Conservation (phyloP, 2,329 filamentous ascomycete genomes). For the Aspergillus sp. region DNA sequence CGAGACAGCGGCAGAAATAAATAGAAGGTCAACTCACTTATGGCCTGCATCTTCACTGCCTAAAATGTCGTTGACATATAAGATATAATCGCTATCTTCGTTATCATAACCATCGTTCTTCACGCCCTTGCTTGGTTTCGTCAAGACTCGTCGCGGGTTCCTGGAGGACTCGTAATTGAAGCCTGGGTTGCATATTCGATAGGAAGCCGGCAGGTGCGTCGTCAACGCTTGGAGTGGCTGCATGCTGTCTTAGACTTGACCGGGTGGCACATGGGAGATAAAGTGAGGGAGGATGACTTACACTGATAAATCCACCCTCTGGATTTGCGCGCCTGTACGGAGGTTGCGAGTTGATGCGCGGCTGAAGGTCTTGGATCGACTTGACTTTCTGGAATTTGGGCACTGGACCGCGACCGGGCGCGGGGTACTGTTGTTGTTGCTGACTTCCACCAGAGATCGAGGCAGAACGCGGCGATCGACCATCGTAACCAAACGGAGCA, state of each 20-base stretch:
- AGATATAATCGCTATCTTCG: slow-evolving; percentile 97
- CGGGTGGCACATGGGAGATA: background rate
- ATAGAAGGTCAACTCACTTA: slow-evolving; percentile 54
- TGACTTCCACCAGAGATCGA: slow-evolving; percentile 43
- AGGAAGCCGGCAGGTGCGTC: slow-evolving; percentile 84
- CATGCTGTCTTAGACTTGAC: slow-evolving; percentile 11
- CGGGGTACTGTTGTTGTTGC: slow-evolving; percentile 12
- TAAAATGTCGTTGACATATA: slow-evolving; percentile 97
- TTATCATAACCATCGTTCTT: slow-evolving; percentile 99
- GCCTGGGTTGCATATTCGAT: slow-evolving; percentile 93
- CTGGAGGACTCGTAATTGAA: slow-evolving; percentile 99
- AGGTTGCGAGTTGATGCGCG: slow-evolving; percentile 78
- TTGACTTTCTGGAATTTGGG: slow-evolving; percentile 80
- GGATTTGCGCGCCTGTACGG: slow-evolving; percentile 88
- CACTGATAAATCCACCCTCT: slow-evolving; percentile 95
- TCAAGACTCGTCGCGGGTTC: slow-evolving; percentile 89
- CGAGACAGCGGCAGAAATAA: background rate
- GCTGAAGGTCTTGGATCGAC: slow-evolving; percentile 64
- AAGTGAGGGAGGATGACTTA: slow-evolving; percentile 42
- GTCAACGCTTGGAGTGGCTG: slow-evolving; percentile 94
- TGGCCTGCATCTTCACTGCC: slow-evolving; percentile 96
- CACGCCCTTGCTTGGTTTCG: slow-evolving; percentile 94
- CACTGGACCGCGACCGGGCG: slow-evolving; percentile 55
- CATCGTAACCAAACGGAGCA: slow-evolving; percentile 51
- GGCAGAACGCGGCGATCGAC: slow-evolving; percentile 41